Percentiles rank a stretch among this genome's conserved stretches.
Conservation (phyloP, 1,139 yeast genomes). For the Saccharomyces hybrid region DNA sequence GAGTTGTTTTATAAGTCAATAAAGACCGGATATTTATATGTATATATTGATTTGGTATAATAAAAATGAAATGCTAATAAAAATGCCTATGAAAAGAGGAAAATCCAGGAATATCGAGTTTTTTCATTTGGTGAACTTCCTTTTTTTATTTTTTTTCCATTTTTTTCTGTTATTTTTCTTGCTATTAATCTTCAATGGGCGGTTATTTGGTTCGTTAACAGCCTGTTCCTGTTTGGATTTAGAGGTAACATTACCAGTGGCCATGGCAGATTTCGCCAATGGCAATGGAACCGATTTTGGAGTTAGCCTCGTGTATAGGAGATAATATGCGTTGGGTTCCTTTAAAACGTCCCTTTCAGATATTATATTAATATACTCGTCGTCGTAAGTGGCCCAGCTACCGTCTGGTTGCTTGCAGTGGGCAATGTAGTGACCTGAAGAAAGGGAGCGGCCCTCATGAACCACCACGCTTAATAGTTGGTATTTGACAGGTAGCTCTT, state of each 20-base stretch:
- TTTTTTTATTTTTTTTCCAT: constrained; percentile 25
- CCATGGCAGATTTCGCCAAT: not conserved
- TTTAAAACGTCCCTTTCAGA: constrained; percentile 66
- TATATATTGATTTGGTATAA: not conserved
- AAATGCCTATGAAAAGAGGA: constrained; percentile 2
- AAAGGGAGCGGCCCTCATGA: constrained; percentile 88
- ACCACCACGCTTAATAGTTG: constrained; percentile 79
- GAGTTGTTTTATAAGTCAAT: not conserved
- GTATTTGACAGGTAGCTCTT: constrained; percentile 49
- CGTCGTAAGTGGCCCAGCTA: constrained; percentile 90
- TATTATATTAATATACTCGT: constrained; percentile 72
- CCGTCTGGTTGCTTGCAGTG: constrained; percentile 90
- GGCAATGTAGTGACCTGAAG: constrained; percentile 89
- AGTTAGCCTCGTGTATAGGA: constrained; percentile 71
- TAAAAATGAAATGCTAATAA: not conserved
- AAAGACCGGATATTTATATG: not conserved
- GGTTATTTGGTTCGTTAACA: constrained; percentile 6
- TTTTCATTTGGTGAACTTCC: constrained; percentile 21
- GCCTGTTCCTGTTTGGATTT: constrained; percentile 4
- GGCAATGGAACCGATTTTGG: constrained; percentile 34
- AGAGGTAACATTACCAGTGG: constrained; percentile 3
- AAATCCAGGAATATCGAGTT: not conserved
- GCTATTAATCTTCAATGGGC: constrained; percentile 6
- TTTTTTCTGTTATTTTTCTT: constrained; percentile 12
- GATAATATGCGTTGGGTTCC: constrained; percentile 85